Evolutionary conservation across 192 early-diverging fungal genomes (phyloP).

Genomic region (Dissophora globulifera): DNA sequence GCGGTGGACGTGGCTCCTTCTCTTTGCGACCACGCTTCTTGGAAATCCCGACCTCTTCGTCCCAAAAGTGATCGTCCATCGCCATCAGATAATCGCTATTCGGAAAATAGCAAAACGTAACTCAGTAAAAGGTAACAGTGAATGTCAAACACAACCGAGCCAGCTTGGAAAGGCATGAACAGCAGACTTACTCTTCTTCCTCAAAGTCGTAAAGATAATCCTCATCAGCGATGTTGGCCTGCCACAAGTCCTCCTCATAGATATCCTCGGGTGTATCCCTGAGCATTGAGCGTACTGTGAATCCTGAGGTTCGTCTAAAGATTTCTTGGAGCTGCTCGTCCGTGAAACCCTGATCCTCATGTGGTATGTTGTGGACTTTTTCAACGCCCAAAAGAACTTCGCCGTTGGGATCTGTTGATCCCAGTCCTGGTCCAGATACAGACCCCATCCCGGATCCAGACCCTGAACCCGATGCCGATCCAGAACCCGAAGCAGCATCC

Average conservation of each 20-base stretch:
- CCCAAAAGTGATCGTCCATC: slow-evolving; percentile 89
- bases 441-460: background rate
- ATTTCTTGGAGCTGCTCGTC: slow-evolving; percentile 89
- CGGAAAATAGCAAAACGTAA: too few species aligned
- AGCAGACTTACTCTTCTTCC: slow-evolving; percentile 77
- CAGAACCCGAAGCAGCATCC: background rate
- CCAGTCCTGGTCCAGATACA: background rate
- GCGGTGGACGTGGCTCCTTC: slow-evolving; percentile 58
- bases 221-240: slow-evolving; percentile 77
- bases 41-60: slow-evolving; percentile 63
- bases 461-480: background rate
- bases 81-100: slow-evolving; percentile 81
- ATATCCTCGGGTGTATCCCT: slow-evolving; percentile 69
- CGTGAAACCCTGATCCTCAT: slow-evolving; percentile 64
- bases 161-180: too few species aligned
- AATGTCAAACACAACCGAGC: too few species aligned
- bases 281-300: slow-evolving; percentile 76
- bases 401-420: slow-evolving; percentile 4
- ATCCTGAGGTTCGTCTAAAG: slow-evolving; percentile 89
- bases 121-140: too few species aligned
- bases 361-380: slow-evolving; percentile 16
- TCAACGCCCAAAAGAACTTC: slow-evolving; percentile 39
- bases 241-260: slow-evolving; percentile 82
- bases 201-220: slow-evolving; percentile 76
- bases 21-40: slow-evolving; percentile 55